Evolutionary conservation across 2,329 filamentous ascomycete genomes (phyloP).

Genomic region (Helotiales sp.): DNA sequence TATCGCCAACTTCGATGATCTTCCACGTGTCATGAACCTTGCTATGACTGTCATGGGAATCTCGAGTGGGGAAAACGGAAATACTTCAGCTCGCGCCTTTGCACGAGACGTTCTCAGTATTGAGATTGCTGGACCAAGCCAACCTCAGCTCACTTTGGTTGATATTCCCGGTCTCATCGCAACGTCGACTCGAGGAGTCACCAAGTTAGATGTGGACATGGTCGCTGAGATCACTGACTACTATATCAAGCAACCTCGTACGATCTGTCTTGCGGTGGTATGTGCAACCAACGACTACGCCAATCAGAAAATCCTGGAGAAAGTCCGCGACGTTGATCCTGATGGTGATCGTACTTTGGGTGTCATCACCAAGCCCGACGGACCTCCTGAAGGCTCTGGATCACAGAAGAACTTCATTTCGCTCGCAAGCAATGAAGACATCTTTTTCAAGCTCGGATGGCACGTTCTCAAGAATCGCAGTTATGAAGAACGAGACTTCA

Average conservation of each 20-base stretch:
- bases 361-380: slow-evolving; percentile 49
- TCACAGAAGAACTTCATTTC: slow-evolving; percentile 37
- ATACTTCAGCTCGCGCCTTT: slow-evolving; percentile 20
- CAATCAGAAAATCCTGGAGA: slow-evolving; percentile 42
- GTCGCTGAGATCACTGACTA: slow-evolving; percentile 33
- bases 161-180: slow-evolving; percentile 38
- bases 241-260: slow-evolving; percentile 44
- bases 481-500: slow-evolving; percentile 38
- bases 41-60: slow-evolving; percentile 32
- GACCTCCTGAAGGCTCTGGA: slow-evolving; percentile 37
- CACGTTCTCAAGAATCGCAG: slow-evolving; percentile 47
- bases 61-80: background rate
- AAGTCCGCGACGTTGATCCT: slow-evolving; percentile 38
- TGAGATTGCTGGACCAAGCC: slow-evolving; percentile 25
- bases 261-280: slow-evolving; percentile 48
- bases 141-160: slow-evolving; percentile 34
- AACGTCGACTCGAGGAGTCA: slow-evolving; percentile 26
- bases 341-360: slow-evolving; percentile 41
- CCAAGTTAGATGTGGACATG: slow-evolving; percentile 30
- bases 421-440: slow-evolving; percentile 42
- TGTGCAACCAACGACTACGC: slow-evolving; percentile 43
- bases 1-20: slow-evolving; percentile 29
- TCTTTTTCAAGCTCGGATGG: slow-evolving; percentile 47
- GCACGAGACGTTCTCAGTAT: slow-evolving; percentile 32
- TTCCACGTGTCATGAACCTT: slow-evolving; percentile 31